Conservation (phyloP, 2,329 filamentous ascomycete species). For the Ilyonectria destructans region DNA sequence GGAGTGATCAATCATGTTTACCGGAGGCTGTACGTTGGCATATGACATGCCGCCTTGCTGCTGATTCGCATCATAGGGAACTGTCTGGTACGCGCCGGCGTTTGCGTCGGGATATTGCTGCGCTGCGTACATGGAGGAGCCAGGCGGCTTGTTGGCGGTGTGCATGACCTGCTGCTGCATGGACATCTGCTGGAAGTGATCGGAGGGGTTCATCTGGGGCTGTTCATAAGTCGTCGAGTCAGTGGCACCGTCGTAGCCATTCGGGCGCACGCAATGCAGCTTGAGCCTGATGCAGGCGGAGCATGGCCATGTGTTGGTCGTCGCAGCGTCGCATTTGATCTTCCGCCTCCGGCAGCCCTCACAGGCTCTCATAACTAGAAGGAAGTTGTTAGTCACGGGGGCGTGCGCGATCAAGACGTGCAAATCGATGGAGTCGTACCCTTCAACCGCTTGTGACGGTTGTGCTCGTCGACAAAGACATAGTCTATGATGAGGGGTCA, state of each 20-base stretch:
- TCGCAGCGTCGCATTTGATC: slow-evolving; percentile 98
- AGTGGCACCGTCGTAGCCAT: slow-evolving; percentile 74
- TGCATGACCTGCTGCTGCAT: slow-evolving; percentile 65
- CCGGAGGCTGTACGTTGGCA: slow-evolving; percentile 65
- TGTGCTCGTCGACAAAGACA: slow-evolving; percentile 99
- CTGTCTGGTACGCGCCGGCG: slow-evolving; percentile 62
- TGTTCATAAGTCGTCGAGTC: slow-evolving; percentile 56
- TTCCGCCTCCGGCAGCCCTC: slow-evolving; percentile 95
- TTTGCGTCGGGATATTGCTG: slow-evolving; percentile 66
- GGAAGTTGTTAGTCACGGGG: slow-evolving; percentile 25
- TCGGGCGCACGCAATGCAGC: slow-evolving; percentile 92
- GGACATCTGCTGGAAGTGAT: slow-evolving; percentile 66
- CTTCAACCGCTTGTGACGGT: slow-evolving; percentile 96
- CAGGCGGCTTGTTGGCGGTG: slow-evolving; percentile 58
- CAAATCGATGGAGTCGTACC: slow-evolving; percentile 67
- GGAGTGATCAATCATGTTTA: slow-evolving; percentile 67
- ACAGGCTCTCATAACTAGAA: slow-evolving; percentile 93
- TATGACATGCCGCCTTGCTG: slow-evolving; percentile 69
- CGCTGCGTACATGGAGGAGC: slow-evolving; percentile 63
- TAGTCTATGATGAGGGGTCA: slow-evolving; percentile 76
- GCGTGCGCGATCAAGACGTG: background rate
- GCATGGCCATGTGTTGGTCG: slow-evolving; percentile 97
- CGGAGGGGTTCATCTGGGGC: slow-evolving; percentile 50
- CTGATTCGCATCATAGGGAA: slow-evolving; percentile 64
- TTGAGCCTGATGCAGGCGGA: slow-evolving; percentile 94